Conservation (phyloP, 768 basidiomycete genomes). For the Fistulinella prunicolor region DNA sequence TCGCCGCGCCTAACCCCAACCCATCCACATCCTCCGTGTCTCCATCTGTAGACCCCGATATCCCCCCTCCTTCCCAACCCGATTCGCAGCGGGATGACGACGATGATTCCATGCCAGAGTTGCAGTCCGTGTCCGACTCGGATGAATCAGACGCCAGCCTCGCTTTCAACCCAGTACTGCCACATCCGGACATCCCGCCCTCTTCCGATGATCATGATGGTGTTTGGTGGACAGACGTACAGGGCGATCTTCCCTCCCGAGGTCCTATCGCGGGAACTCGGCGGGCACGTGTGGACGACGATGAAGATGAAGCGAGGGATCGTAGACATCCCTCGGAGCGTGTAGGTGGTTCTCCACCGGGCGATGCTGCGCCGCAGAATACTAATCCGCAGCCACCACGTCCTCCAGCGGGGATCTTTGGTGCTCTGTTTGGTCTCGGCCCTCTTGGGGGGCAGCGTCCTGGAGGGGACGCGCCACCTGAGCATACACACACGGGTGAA, state of each 20-base stretch:
- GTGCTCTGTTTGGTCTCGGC: constrained; percentile 25
- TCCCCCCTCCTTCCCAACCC: constrained; percentile 4
- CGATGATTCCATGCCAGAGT: constrained; percentile 41
- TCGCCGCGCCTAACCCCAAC: background rate
- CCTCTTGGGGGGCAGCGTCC: constrained; percentile 7
- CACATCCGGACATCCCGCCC: constrained; percentile 14
- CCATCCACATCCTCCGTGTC: constrained; percentile 4
- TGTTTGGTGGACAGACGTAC: constrained; percentile 27
- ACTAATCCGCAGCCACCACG: constrained; percentile 16
- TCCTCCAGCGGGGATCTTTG: constrained; percentile 22
- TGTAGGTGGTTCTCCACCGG: constrained; percentile 30
- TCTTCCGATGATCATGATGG: no score
- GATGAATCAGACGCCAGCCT: constrained; percentile 34
- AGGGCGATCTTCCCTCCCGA: constrained; percentile 30
- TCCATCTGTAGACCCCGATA: constrained; percentile 3
- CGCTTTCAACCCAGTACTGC: constrained; percentile 30
- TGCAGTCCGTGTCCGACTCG: constrained; percentile 39
- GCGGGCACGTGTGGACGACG: constrained; percentile 59
- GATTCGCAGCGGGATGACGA: constrained; percentile 25
- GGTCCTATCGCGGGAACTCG: constrained; percentile 37
- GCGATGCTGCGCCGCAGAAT: constrained; percentile 22
- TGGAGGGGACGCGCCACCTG: constrained; percentile 18
- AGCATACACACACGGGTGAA: constrained; percentile 30
- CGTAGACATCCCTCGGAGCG: constrained; percentile 66
- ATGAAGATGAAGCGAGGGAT: constrained; percentile 59